phyloP scores from a whole-genome alignment of 2,329 filamentous ascomycete genomes.

The Paramyrothecium roridum region DNA sequence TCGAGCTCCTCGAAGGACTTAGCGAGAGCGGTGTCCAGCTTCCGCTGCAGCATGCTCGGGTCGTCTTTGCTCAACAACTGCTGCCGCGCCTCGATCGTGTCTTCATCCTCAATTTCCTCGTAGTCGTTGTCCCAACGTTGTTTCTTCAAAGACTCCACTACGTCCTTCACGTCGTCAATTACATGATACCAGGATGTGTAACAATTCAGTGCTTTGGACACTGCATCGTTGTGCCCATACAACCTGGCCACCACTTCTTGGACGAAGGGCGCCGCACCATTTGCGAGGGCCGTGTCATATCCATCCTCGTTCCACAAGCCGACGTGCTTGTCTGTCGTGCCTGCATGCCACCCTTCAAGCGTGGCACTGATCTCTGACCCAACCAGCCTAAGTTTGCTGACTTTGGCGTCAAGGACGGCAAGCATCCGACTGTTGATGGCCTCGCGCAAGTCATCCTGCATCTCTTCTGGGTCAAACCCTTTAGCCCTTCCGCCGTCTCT shows the following conservation, averaged over 20 bases:
- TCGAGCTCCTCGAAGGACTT: constrained; percentile 58
- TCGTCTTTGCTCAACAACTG: constrained; percentile 70
- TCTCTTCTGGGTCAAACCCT: constrained; percentile 64
- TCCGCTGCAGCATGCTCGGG: constrained; percentile 58
- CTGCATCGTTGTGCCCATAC: constrained; percentile 67
- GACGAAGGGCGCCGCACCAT: constrained; percentile 67
- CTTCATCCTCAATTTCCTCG: constrained; percentile 71
- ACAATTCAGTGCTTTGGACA: constrained; percentile 57
- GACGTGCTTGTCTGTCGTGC: constrained; percentile 44
- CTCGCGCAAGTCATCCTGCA: constrained; percentile 66
- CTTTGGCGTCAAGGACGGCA: constrained; percentile 59
- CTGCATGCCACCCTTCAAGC: constrained; percentile 57
- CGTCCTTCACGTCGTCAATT: constrained; percentile 62
- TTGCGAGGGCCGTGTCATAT: constrained; percentile 61
- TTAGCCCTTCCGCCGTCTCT: constrained; percentile 60
- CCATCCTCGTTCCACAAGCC: constrained; percentile 67
- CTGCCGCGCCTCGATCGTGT: constrained; percentile 64
- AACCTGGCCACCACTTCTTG: constrained; percentile 65
- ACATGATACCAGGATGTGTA: constrained; percentile 74
- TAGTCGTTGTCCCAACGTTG: constrained; percentile 75
- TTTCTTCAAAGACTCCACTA: constrained; percentile 62
- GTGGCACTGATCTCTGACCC: constrained; percentile 61
- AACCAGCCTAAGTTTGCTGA: constrained; percentile 61
- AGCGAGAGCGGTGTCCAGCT: constrained; percentile 53
- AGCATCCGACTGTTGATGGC: constrained; percentile 68